phyloP scores from a whole-genome alignment of 495 filamentous ascomycete genomes.

The Stereocaulon alpinum region DNA sequence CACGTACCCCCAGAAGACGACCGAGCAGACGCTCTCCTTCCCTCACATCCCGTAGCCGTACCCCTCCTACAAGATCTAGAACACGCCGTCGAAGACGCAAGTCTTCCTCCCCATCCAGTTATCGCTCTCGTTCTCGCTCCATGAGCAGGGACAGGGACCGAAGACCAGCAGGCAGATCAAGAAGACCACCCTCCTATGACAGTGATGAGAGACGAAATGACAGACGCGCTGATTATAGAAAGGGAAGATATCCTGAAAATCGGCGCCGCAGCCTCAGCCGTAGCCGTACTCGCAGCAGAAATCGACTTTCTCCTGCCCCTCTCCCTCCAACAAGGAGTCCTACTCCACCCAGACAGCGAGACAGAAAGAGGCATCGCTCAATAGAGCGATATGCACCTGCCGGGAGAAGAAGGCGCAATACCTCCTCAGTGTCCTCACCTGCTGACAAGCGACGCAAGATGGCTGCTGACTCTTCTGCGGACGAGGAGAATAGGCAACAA shows the following conservation, averaged over 20 bases:
- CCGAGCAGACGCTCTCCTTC: slow-evolving; percentile 33
- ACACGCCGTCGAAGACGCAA: slow-evolving; percentile 12
- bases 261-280: slow-evolving; percentile 36
- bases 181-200: slow-evolving; percentile 35
- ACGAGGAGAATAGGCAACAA: slow-evolving; percentile 40
- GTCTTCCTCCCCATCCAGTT: slow-evolving; percentile 25
- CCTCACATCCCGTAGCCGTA: slow-evolving; percentile 39
- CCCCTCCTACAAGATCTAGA: slow-evolving; percentile 23
- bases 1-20: slow-evolving; percentile 51
- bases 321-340: slow-evolving; percentile 29
- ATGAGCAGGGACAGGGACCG: slow-evolving; percentile 27
- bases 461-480: slow-evolving; percentile 59
- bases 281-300: slow-evolving; percentile 28
- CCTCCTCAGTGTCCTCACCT: slow-evolving; percentile 40
- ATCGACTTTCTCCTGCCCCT: slow-evolving; percentile 16
- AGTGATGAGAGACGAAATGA: slow-evolving; percentile 33
- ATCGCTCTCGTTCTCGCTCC: slow-evolving; percentile 35
- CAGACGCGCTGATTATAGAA: slow-evolving; percentile 41
- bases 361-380: slow-evolving; percentile 42
- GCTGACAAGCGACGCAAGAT: slow-evolving; percentile 40
- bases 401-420: slow-evolving; percentile 38
- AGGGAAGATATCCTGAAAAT: slow-evolving; percentile 32
- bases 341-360: slow-evolving; percentile 27
- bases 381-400: slow-evolving; percentile 43
- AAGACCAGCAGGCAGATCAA: slow-evolving; percentile 26